A percentile compares a stretch with the other conserved stretches of the same genome.
Conservation (phyloP, 768 basidiomycete genomes). For the Tulasnella sp. region DNA sequence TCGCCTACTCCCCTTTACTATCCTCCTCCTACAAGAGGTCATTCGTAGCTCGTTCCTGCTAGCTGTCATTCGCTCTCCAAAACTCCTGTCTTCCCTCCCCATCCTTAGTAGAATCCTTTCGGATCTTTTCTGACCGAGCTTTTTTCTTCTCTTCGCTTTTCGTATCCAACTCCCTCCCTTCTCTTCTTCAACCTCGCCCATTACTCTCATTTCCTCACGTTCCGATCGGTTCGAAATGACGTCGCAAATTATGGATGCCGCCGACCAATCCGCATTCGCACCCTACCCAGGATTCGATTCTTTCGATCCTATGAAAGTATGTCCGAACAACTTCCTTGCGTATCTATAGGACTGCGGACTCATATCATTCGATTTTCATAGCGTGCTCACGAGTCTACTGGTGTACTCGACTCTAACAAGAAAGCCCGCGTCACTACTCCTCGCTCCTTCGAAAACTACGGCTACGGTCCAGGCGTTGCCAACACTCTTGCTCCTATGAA, state of each 20-base stretch:
- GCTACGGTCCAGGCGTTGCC: slow-evolving; percentile 72
- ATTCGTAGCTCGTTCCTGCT: slow-evolving; percentile 14
- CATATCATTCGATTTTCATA: slow-evolving; percentile 35
- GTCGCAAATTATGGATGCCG: slow-evolving; percentile 12
- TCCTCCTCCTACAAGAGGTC: not conserved
- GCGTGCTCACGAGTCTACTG: slow-evolving; percentile 82
- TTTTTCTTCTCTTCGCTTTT: slow-evolving; percentile 22
- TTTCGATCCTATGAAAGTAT: slow-evolving; percentile 31
- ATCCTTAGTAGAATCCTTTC: slow-evolving; percentile 20
- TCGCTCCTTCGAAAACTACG: slow-evolving; percentile 80
- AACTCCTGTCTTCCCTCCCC: slow-evolving; percentile 19
- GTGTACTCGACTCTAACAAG: slow-evolving; percentile 73
- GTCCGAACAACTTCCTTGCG: slow-evolving; percentile 19
- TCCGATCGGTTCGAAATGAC: slow-evolving; percentile 15
- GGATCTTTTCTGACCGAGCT: slow-evolving; percentile 24
- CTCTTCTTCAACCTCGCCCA: slow-evolving; percentile 6
- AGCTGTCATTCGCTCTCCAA: not conserved
- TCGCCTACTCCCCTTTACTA: slow-evolving; percentile 13
- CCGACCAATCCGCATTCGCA: slow-evolving; percentile 22
- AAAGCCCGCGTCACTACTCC: slow-evolving; percentile 58
- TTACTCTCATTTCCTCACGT: slow-evolving; percentile 21
- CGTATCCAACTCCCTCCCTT: slow-evolving; percentile 8
- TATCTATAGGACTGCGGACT: slow-evolving; percentile 7
- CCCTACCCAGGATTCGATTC: slow-evolving; percentile 23
- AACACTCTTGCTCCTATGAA: slow-evolving; percentile 34